Conservation (phyloP, 495 filamentous ascomycete species). For the Evernia prunastri region DNA sequence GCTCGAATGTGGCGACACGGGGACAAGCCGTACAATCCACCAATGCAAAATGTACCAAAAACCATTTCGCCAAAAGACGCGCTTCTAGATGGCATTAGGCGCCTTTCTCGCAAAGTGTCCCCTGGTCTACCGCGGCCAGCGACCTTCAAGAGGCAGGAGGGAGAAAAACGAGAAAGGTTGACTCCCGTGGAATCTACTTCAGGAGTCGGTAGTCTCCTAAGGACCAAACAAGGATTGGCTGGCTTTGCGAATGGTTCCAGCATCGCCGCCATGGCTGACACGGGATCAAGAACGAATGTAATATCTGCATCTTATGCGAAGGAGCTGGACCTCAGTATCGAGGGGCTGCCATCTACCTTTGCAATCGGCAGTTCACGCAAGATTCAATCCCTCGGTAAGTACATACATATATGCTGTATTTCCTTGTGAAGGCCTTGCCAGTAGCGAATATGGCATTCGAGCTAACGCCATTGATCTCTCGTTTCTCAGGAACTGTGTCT, state of each 20-base stretch:
- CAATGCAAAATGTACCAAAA: neutral
- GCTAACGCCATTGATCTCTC: neutral
- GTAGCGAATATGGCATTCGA: neutral
- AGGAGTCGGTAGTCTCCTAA: neutral
- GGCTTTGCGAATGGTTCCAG: neutral
- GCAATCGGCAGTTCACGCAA: neutral
- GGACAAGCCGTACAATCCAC: slow-evolving; percentile 24
- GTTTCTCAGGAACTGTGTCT: neutral
- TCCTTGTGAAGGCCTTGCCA: no score
- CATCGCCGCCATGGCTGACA: neutral
- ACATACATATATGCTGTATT: neutral
- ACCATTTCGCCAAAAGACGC: no score
- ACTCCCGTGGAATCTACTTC: neutral
- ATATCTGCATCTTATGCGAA: neutral
- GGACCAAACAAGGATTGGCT: neutral
- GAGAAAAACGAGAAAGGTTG: neutral
- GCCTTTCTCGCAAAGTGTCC: no score
- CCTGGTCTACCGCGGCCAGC: neutral
- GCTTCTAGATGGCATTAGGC: no score
- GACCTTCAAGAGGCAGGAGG: neutral
- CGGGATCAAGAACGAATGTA: neutral
- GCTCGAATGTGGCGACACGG: slow-evolving; percentile 47
- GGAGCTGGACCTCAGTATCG: neutral
- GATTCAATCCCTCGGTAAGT: neutral
- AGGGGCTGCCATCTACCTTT: neutral